Percentiles rank a stretch among this genome's conserved stretches.
Conservation (phyloP, 2,329 filamentous ascomycete genomes). For the Neurospora sp. region DNA sequence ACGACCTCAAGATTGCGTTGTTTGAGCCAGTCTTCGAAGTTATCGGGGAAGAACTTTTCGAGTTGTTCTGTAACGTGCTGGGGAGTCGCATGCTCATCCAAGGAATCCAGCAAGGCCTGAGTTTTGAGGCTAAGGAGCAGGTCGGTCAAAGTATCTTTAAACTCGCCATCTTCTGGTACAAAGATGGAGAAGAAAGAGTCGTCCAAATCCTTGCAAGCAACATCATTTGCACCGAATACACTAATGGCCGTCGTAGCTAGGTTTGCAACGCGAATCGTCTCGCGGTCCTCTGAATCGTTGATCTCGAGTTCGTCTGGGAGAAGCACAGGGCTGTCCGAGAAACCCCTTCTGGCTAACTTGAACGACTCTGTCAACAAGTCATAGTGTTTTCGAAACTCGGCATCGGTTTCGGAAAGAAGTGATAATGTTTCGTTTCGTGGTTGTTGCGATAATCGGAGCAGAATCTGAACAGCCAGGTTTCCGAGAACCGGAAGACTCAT, state of each 20-base stretch:
- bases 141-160: conserved; percentile 29
- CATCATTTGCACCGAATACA: conserved; percentile 28
- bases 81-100: conserved; percentile 39
- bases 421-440: conserved; percentile 21
- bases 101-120: conserved; percentile 41
- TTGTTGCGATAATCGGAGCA: conserved; percentile 27
- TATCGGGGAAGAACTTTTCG: conserved; percentile 44
- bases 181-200: conserved; percentile 37
- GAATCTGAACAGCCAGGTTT: conserved; percentile 28
- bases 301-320: conserved; percentile 29
- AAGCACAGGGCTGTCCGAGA: conserved; percentile 24
- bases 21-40: conserved; percentile 41
- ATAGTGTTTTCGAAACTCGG: conserved; percentile 27
- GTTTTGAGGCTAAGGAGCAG: conserved; percentile 39
- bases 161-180: conserved; percentile 26
- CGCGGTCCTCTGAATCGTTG: conserved; percentile 27
- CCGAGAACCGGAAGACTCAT: conserved; percentile 27
- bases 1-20: conserved; percentile 32
- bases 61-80: conserved; percentile 34
- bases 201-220: conserved; percentile 32
- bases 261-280: conserved; percentile 37
- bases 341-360: conserved; percentile 23
- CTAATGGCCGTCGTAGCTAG: conserved; percentile 36
- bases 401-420: conserved; percentile 21
- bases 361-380: conserved; percentile 25